These are phyloP conservation scores for Roridomyces roridus DNA, from an alignment of 768 basidiomycete genomes.

Conservation along the genomic window DNA sequence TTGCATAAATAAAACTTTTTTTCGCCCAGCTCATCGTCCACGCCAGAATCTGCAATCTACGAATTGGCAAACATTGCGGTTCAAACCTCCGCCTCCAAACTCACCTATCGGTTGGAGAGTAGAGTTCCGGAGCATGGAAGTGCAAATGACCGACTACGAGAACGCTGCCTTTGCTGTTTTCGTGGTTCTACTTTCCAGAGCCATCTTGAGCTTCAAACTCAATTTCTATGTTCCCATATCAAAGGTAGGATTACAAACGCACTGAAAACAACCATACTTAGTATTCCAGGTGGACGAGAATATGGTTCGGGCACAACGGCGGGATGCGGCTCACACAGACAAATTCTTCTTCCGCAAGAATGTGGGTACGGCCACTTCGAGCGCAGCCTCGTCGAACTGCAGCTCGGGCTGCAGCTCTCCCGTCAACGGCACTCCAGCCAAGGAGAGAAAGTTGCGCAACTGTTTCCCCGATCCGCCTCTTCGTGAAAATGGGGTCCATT, in stretches of 20 bases:
- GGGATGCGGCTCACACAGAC: slow-evolving; percentile 75
- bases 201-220: slow-evolving; percentile 88
- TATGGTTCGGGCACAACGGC: slow-evolving; percentile 87
- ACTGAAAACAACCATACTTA: not conserved
- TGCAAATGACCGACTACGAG: slow-evolving; percentile 98
- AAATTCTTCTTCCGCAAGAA: slow-evolving; percentile 92
- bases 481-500: slow-evolving; percentile 49
- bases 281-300: slow-evolving; percentile 89
- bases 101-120: slow-evolving; percentile 97
- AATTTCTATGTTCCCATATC: slow-evolving; percentile 98
- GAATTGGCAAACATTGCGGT: slow-evolving; percentile 98
- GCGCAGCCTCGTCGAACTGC: slow-evolving; percentile 51
- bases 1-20: too few species aligned
- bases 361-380: slow-evolving; percentile 65
- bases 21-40: not conserved
- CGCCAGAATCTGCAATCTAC: slow-evolving; percentile 96
- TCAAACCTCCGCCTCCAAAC: slow-evolving; percentile 96
- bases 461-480: slow-evolving; percentile 71
- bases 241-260: slow-evolving; percentile 64
- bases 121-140: slow-evolving; percentile 99
- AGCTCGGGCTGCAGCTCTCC: slow-evolving; percentile 45
- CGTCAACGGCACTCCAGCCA: slow-evolving; percentile 43
- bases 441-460: slow-evolving; percentile 72
- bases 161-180: slow-evolving; percentile 98
- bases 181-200: slow-evolving; percentile 91